Percentiles rank a stretch among this genome's conserved stretches.
Evolutionary conservation across 495 filamentous ascomycete genomes (phyloP).

Genomic region (Bathelium albidoporum): DNA sequence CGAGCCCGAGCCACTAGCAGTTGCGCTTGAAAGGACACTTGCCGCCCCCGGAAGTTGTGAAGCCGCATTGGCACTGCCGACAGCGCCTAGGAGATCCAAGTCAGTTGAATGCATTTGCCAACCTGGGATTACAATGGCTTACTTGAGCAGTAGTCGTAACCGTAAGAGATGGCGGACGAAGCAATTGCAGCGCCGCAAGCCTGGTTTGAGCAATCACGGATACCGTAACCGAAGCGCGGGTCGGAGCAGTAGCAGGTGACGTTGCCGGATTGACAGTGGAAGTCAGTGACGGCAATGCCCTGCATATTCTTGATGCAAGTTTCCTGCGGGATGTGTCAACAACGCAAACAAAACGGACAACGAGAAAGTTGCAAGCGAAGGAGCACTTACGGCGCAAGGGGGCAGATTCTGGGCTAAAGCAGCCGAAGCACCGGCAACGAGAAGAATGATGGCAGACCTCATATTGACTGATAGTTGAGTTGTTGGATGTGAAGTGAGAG

Average conservation of each 20-base stretch:
- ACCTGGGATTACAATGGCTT: slow-evolving; percentile 4
- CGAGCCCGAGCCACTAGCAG: slow-evolving; percentile 18
- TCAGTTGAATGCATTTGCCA: not conserved
- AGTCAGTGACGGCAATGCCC: slow-evolving; percentile 40
- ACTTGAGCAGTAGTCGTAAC: slow-evolving; percentile 33
- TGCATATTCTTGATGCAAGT: slow-evolving; percentile 68
- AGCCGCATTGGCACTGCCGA: slow-evolving; percentile 22
- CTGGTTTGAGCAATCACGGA: slow-evolving; percentile 67
- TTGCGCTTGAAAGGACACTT: slow-evolving; percentile 10
- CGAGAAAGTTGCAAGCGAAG: not conserved
- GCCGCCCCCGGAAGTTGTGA: slow-evolving; percentile 10
- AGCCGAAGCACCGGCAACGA: slow-evolving; percentile 19
- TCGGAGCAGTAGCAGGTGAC: slow-evolving; percentile 60
- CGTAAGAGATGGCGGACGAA: slow-evolving; percentile 27
- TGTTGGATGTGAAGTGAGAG: not conserved
- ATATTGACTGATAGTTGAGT: slow-evolving; percentile 13
- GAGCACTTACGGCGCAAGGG: slow-evolving; percentile 11
- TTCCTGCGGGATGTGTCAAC: slow-evolving; percentile 36
- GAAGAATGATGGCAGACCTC: slow-evolving; percentile 24
- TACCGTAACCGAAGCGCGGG: slow-evolving; percentile 57
- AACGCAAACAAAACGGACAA: not conserved
- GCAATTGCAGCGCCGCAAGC: slow-evolving; percentile 42
- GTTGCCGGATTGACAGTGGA: slow-evolving; percentile 52
- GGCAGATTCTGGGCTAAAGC: slow-evolving; percentile 14
- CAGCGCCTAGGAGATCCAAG: not conserved